Base-by-base conservation (phyloP, 1,284 basidiomycete species). In the Boletus holoroseus region DNA sequence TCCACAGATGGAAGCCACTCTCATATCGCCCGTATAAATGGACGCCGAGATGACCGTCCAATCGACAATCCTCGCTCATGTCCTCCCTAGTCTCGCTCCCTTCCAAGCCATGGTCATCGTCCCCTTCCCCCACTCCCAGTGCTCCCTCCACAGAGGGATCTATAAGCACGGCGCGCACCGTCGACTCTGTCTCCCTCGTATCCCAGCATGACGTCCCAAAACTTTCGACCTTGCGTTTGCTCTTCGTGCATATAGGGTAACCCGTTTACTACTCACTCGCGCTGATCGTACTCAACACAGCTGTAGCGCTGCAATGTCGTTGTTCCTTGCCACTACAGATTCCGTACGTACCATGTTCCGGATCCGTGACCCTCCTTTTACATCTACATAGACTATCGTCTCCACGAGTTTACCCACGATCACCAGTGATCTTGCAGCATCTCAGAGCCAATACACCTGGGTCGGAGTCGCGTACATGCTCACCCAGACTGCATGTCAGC, bases 321-420 rank as follows among this genome's bases (percentile, higher is more conserved):
- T 89, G 52, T 90, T 90, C 65, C 79, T 90, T 11, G 87, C 87
- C 7, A 90, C 88, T 12, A 90, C 87, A 16, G 87, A 90, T 68
- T 79, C 85, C 48, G 88, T 90, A 62, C 57, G 84, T 71, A 38
- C 13, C 42, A 47, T 48, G 27, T 45, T 50, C 49, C 54, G 48
- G 44, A 47, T 49, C 38, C 48, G 39, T 31, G 26, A 51, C 53
- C 49, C 50, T 49, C 45, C 55, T 31, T 48, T 61, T 55, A 56
- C 55, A 56, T 53, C 49, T 42, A 49, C 31, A 24, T 54, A 90
- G 87, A 88, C 85, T 2, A 85, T 91, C 53, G 83, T 91, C 35
- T 91, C 88, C 26, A 90, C 88, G 16, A 81, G 79, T 60, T 68
- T 91, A 49, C 88, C 88, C 16, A 89, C 85, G 9, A 89, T 91